Evolutionary conservation across 1,284 basidiomycete genomes (phyloP).

Genomic region (Limonomyces culmigenus): DNA sequence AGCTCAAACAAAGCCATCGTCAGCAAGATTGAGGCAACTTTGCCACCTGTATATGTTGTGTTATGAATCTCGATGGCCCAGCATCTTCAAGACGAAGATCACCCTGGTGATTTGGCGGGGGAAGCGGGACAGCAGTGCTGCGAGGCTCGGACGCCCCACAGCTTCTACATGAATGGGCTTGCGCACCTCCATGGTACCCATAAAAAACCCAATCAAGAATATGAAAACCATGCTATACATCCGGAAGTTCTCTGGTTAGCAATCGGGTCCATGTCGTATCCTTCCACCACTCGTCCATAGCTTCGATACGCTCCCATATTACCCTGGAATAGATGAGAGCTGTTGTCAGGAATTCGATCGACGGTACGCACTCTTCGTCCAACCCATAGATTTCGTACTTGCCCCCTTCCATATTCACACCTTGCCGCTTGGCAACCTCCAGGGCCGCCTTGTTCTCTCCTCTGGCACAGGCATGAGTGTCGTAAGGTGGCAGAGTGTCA

Average conservation of each 20-base stretch:
- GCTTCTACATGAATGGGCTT: background rate
- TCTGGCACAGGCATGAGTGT: conserved; percentile 16
- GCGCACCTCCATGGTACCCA: background rate
- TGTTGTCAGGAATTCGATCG: background rate
- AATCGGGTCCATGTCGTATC: conserved; percentile 79
- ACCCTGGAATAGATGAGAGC: background rate
- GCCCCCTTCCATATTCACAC: conserved; percentile 43
- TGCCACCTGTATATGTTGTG: too few relatives aligned
- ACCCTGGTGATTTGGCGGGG: background rate
- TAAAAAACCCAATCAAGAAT: background rate
- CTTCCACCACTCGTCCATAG: conserved; percentile 86
- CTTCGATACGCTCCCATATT: conserved; percentile 54
- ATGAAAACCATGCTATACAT: conserved; percentile 40
- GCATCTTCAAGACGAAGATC: background rate
- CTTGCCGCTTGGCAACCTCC: conserved; percentile 60
- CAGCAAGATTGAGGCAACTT: too few relatives aligned
- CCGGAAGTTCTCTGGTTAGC: conserved; percentile 76
- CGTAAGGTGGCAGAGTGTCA: conserved; percentile 3
- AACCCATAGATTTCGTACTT: conserved; percentile 82
- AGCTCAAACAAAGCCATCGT: too few relatives aligned
- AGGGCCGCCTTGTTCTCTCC: conserved; percentile 75
- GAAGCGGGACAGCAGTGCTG: background rate
- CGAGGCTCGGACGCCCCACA: background rate
- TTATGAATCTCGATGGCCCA: too few relatives aligned
- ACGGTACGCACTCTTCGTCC: conserved; percentile 61